A percentile compares a stretch with the other conserved stretches of the same genome.
Conservation (phyloP, 768 basidiomycete species). For the Lactifluus volemus region DNA sequence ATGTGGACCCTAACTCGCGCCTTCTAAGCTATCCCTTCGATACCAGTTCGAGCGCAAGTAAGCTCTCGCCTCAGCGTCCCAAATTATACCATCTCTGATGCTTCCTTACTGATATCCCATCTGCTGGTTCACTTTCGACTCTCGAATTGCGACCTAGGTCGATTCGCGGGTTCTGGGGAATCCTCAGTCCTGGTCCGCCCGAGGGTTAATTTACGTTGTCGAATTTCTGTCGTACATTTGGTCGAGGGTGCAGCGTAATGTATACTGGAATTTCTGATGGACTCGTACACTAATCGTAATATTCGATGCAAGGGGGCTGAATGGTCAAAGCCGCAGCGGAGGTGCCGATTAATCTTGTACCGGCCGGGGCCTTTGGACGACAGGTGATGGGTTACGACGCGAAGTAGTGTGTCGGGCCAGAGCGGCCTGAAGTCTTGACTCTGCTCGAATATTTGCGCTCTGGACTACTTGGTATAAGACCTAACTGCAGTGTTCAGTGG, state of each 20-base stretch:
- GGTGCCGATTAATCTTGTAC: background rate
- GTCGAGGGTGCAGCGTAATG: background rate
- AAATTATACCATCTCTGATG: too few species aligned
- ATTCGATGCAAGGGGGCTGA: background rate
- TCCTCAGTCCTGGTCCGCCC: background rate
- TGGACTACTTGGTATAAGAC: constrained; percentile 1
- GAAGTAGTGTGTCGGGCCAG: background rate
- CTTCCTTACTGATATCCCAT: too few species aligned
- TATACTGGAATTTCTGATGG: background rate
- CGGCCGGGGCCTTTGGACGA: background rate
- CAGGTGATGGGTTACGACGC: background rate
- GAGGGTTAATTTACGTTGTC: background rate
- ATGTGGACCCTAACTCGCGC: too few species aligned
- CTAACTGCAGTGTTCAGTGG: background rate
- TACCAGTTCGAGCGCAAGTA: too few species aligned
- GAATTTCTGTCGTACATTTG: background rate
- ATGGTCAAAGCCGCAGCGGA: background rate
- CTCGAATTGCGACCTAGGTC: background rate
- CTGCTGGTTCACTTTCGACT: background rate
- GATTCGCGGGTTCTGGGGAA: background rate
- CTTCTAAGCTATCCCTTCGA: too few species aligned
- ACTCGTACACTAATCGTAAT: background rate
- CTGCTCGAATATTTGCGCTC: background rate
- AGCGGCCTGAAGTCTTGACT: background rate
- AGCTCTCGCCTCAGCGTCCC: too few species aligned